These are phyloP conservation scores for Setaria viridis DNA, from an alignment of 202 grass and related monocot species.

Conservation along the genomic window DNA sequence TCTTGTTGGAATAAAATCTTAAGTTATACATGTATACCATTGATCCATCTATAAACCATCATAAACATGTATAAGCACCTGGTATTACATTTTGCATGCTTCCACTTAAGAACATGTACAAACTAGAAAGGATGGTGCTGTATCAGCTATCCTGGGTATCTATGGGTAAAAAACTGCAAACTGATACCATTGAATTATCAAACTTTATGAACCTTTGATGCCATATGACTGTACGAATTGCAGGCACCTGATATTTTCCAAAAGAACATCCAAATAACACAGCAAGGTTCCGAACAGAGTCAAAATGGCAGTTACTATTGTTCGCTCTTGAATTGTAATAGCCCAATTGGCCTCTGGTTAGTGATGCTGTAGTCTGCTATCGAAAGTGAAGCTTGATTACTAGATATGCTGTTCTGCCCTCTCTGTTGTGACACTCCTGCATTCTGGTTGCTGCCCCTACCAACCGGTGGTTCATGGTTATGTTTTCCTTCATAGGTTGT, in stretches of 20 bases:
- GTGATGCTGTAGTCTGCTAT: slow-evolving; percentile 59
- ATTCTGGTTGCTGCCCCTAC: slow-evolving; percentile 70
- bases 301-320: slow-evolving; percentile 56
- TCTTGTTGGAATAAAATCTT: slow-evolving; percentile 43
- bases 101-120: slow-evolving; percentile 45
- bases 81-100: slow-evolving; percentile 33
- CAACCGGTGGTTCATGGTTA: slow-evolving; percentile 92
- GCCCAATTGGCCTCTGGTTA: slow-evolving; percentile 45
- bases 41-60: slow-evolving; percentile 41
- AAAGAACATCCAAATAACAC: slow-evolving; percentile 42
- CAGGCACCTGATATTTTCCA: slow-evolving; percentile 39
- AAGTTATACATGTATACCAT: slow-evolving; percentile 41
- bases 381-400: slow-evolving; percentile 60
- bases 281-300: slow-evolving; percentile 22
- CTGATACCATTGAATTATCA: slow-evolving; percentile 29
- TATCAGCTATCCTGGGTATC: slow-evolving; percentile 52
- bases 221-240: slow-evolving; percentile 40
- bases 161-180: slow-evolving; percentile 29
- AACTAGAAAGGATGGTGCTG: slow-evolving; percentile 27
- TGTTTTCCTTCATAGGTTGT: slow-evolving; percentile 99
- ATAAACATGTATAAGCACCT: slow-evolving; percentile 48
- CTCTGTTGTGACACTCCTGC: slow-evolving; percentile 55
- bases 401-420: slow-evolving; percentile 57
- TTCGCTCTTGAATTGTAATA: slow-evolving; percentile 89
- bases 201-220: slow-evolving; percentile 31